phyloP scores from a whole-genome alignment of 257 asterid species.

The Rehmannia glutinosa region DNA sequence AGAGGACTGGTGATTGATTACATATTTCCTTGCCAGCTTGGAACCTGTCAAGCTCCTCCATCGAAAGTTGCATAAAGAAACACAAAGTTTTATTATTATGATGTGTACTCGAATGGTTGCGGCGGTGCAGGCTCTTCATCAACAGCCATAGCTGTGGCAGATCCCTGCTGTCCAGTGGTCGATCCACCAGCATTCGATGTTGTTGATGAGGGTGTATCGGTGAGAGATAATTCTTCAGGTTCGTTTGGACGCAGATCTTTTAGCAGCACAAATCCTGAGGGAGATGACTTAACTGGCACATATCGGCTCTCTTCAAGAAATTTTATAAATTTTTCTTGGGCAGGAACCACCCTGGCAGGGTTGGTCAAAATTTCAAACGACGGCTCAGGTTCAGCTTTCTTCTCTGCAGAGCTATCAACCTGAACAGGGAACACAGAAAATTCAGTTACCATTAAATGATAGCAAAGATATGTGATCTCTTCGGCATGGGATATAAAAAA shows the following conservation, averaged over 20 bases:
- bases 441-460: neutral
- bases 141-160: neutral
- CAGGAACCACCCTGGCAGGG: conserved; percentile 94
- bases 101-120: neutral
- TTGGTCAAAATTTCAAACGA: conserved; percentile 71
- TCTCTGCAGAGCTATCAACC: conserved; percentile 65
- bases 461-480: neutral
- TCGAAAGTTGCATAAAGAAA: too few relatives aligned
- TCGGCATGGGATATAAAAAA: too few relatives aligned
- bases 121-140: conserved; percentile 8
- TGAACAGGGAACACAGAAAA: conserved; percentile 19
- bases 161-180: neutral
- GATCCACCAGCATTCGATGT: neutral
- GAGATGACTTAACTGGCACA: conserved; percentile 72
- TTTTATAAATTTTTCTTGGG: conserved; percentile 76
- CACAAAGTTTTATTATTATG: neutral
- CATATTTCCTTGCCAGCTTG: too few relatives aligned
- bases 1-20: too few relatives aligned
- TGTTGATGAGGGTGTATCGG: neutral
- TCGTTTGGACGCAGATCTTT: conserved; percentile 78
- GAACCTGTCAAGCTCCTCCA: too few relatives aligned
- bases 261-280: conserved; percentile 87
- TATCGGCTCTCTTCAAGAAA: conserved; percentile 84
- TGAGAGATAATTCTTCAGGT: conserved; percentile 58
- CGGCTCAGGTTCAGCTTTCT: conserved; percentile 77